phyloP scores from a whole-genome alignment of 1,284 basidiomycete species.

The Neonothopanus nambi region DNA sequence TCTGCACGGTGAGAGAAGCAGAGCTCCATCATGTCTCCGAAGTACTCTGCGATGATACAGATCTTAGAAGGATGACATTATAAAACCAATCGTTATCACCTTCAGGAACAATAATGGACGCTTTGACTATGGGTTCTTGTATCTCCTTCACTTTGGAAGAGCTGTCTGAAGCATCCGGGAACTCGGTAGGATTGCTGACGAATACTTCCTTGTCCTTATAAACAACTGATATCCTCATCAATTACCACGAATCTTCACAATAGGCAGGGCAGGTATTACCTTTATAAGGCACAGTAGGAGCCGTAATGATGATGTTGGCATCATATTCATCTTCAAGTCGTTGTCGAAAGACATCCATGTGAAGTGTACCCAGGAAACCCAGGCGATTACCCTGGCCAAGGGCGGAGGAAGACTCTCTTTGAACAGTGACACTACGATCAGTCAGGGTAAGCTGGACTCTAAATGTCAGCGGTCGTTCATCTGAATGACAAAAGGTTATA shows the following conservation, averaged over 20 bases:
- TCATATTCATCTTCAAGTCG: conserved; percentile 96
- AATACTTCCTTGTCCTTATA: conserved; percentile 65
- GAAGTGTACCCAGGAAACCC: conserved; percentile 94
- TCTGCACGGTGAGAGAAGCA: conserved; percentile 82
- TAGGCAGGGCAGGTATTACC: conserved; percentile 43
- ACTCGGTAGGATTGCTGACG: conserved; percentile 91
- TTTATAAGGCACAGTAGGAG: conserved; percentile 93
- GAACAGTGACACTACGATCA: conserved; percentile 89
- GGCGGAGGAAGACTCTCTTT: conserved; percentile 90
- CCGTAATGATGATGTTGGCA: conserved; percentile 87
- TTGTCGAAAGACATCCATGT: conserved; percentile 97
- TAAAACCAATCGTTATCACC: conserved; percentile 41
- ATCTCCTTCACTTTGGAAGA: conserved; percentile 67
- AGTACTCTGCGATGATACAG: conserved; percentile 55
- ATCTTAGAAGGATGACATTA: conserved; percentile 3
- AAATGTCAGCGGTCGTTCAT: conserved; percentile 12
- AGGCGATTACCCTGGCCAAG: conserved; percentile 95
- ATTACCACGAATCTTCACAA: conserved; percentile 4
- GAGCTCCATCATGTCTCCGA: conserved; percentile 91
- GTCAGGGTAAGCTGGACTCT: conserved; percentile 76
- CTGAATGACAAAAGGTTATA: neutral
- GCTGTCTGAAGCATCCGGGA: conserved; percentile 79
- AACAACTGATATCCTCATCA: conserved; percentile 51
- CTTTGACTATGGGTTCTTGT: conserved; percentile 87
- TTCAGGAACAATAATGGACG: conserved; percentile 92